Base-by-base conservation (phyloP, 78 protist genomes). In the Blattamonas nauphoetae region DNA sequence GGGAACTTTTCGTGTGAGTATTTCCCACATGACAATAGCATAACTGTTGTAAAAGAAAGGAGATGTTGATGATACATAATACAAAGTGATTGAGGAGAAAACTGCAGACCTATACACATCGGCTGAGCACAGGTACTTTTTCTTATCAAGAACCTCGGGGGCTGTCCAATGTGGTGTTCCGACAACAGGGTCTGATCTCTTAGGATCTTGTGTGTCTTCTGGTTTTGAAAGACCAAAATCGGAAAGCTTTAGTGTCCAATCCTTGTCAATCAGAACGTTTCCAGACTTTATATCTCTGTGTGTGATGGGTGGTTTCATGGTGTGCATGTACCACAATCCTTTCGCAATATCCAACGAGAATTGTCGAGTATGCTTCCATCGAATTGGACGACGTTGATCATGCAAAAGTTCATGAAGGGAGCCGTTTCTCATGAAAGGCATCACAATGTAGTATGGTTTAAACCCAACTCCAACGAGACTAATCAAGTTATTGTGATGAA, bases 281-380 rank as follows among this genome's bases (percentile, higher is more conserved):
- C 45, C 87, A 3, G 78, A 42, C 87, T 88, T 88, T 42, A 88
- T n/a, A 43, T 88, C 90, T 33, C 90, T 45, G 84, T 88, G 90
- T 11, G 84, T 44, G 29, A 88, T 2, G 0, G 90, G 84, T 4
- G 90, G 86, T 2, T 5, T 21, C 78, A 0, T 81, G 0, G 44
- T 3, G 86, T 88, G 90, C 64, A 88, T 32, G n/a, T 4, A 83
- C 78, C 36, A 33, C 84, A 88, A 33, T 42, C 45, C 90, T 0
- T 33, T 1, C 33, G 87, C 83, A 1, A 83, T 42, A 21, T 64
- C 84, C 84, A 2, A 1, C 11, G 42, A 45, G 38, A 45, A 0
- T 5, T 3, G 87, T 0, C 1, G 77, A 4, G 77, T 41, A 0
- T 1, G 11, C 42, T 34, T 0, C 32, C 87, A 34, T 3, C 6